Conservation (phyloP, 2,329 filamentous ascomycete genomes). For the Monosporascus ibericus region DNA sequence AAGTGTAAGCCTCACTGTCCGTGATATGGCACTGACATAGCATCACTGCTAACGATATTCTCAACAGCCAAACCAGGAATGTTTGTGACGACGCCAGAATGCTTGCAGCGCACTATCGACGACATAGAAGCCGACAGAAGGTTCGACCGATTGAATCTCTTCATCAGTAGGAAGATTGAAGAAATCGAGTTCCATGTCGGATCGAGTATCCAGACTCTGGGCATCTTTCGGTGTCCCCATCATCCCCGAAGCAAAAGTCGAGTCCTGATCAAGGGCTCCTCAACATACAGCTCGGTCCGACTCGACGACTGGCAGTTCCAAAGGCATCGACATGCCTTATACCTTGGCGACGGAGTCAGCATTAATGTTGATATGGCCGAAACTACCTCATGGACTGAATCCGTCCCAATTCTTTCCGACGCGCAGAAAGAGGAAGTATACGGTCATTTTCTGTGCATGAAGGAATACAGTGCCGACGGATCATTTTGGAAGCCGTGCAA, state of each 20-base stretch:
- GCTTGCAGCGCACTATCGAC: constrained; percentile 2
- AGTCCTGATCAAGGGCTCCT: neutral
- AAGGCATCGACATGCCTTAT: neutral
- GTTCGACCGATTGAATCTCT: neutral
- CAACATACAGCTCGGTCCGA: neutral
- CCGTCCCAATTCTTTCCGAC: neutral
- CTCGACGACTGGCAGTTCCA: constrained; percentile 1
- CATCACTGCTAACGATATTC: neutral
- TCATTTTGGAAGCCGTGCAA: neutral
- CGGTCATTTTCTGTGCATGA: constrained; percentile 3
- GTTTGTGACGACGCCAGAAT: constrained; percentile 1
- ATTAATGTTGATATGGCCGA: neutral
- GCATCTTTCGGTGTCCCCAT: neutral
- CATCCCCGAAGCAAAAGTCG: neutral
- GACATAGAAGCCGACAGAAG: neutral
- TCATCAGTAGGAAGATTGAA: constrained; percentile 1
- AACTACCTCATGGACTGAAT: neutral
- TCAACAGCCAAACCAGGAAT: neutral
- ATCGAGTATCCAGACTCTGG: neutral
- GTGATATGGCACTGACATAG: neutral
- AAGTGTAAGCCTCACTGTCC: neutral
- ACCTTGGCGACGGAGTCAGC: constrained; percentile 1
- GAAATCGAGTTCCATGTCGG: neutral
- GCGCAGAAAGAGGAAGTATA: neutral
- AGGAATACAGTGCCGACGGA: neutral